phyloP scores from a whole-genome alignment of 805 yeast genomes.

The Yamadazyma nakazawae region DNA sequence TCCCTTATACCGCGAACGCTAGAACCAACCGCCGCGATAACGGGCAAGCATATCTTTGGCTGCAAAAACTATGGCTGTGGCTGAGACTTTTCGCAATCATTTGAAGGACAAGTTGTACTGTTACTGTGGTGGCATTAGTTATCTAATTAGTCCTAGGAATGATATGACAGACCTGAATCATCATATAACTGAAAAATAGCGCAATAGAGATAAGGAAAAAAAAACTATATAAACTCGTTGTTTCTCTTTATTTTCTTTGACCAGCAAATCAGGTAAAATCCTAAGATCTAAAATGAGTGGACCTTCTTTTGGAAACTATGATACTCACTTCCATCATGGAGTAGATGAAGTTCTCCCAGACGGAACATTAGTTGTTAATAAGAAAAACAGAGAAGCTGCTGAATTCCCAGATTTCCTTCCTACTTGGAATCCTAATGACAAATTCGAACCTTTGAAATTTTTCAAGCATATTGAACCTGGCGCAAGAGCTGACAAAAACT shows the following conservation, averaged over 20 bases:
- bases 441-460: conserved; percentile 49
- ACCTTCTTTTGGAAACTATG: conserved; percentile 28
- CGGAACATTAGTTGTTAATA: conserved; percentile 48
- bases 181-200: no score
- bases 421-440: conserved; percentile 62
- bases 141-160: background rate
- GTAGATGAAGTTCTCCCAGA: conserved; percentile 47
- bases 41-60: background rate
- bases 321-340: conserved; percentile 50
- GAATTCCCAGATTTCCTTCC: conserved; percentile 60
- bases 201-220: no score
- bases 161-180: background rate
- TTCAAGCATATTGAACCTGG: conserved; percentile 65
- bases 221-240: background rate
- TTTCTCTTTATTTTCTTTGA: background rate
- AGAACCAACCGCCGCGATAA: background rate
- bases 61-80: conserved; percentile 4
- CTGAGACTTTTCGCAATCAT: conserved; percentile 3
- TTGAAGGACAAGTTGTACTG: background rate
- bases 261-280: background rate
- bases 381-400: conserved; percentile 30
- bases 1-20: background rate
- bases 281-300: background rate
- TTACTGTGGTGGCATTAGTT: conserved; percentile 7
- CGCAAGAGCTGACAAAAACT: conserved; percentile 56